Conservation (phyloP, 2,329 filamentous ascomycete species). For the Bipolaris bicolor region DNA sequence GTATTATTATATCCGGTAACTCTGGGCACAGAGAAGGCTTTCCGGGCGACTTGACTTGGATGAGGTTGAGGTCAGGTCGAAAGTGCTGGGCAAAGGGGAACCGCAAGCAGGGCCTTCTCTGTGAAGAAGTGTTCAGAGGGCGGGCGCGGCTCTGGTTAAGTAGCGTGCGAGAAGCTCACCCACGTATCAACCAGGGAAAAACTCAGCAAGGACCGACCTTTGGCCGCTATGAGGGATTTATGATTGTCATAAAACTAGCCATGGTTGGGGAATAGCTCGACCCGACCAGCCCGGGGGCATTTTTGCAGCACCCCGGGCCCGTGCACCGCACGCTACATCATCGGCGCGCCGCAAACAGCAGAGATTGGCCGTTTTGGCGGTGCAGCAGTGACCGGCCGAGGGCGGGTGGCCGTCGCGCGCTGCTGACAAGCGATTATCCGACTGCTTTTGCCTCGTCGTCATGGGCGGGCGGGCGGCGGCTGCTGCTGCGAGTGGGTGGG, state of each 20-base stretch:
- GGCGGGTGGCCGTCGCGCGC: constrained; percentile 4
- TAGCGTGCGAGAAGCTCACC: constrained; percentile 21
- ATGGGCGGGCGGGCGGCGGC: too few species aligned
- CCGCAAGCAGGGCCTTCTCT: constrained; percentile 40
- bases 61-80: constrained; percentile 31
- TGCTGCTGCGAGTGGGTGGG: too few species aligned
- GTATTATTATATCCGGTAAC: constrained; percentile 24
- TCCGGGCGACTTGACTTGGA: constrained; percentile 31
- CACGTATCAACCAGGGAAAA: constrained; percentile 33
- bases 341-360: constrained; percentile 13
- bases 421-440: constrained; percentile 6
- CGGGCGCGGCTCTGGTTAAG: constrained; percentile 33
- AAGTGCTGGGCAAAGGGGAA: constrained; percentile 36
- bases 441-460: neutral
- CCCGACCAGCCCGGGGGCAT: constrained; percentile 21
- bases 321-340: constrained; percentile 22
- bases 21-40: constrained; percentile 38
- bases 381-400: constrained; percentile 19
- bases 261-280: constrained; percentile 19
- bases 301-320: constrained; percentile 20
- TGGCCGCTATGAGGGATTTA: constrained; percentile 25
- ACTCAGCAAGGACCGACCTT: constrained; percentile 32
- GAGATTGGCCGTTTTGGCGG: constrained; percentile 19
- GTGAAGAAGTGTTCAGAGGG: constrained; percentile 26
- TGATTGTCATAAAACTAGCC: constrained; percentile 23